A percentile compares a stretch with the other conserved stretches of the same genome.
Evolutionary conservation across 1,284 basidiomycete species (phyloP).

Genomic region (Anthracocystis walkeri): DNA sequence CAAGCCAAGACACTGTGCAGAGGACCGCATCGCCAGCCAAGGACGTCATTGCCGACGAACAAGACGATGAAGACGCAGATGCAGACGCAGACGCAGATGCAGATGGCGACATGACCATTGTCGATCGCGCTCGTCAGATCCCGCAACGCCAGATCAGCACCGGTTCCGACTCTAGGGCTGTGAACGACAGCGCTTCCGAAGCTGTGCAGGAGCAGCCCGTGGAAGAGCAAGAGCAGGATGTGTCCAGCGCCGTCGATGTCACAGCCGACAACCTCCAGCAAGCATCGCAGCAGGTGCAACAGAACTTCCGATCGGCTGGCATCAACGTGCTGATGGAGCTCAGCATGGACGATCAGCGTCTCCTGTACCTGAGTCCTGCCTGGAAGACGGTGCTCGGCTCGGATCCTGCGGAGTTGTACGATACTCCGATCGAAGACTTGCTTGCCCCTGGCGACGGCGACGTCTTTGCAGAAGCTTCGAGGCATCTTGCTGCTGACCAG

Average conservation of each 20-base stretch:
- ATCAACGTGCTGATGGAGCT: constrained; percentile 82
- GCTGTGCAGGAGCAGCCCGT: constrained; percentile 76
- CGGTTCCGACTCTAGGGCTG: constrained; percentile 6
- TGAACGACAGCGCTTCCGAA: not conserved
- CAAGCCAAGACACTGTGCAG: constrained; percentile 10
- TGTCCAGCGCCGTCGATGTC: not conserved
- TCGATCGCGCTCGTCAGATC: constrained; percentile 29
- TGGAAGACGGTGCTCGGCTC: constrained; percentile 88
- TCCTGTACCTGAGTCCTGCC: constrained; percentile 94
- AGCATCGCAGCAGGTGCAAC: constrained; percentile 12
- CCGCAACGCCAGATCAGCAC: constrained; percentile 21
- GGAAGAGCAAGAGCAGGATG: constrained; percentile 83
- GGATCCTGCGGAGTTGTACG: constrained; percentile 84
- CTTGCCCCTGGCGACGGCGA: constrained; percentile 85
- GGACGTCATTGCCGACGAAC: not conserved
- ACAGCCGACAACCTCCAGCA: constrained; percentile 9
- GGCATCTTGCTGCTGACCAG: constrained; percentile 87
- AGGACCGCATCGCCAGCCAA: constrained; percentile 13
- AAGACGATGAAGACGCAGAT: constrained; percentile 13
- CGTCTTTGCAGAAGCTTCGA: constrained; percentile 88
- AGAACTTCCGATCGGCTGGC: constrained; percentile 38
- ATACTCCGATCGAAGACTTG: constrained; percentile 82
- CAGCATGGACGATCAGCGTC: constrained; percentile 84
- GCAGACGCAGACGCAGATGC: constrained; percentile 24
- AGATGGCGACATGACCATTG: constrained; percentile 46